Evolutionary conservation across 2,329 filamentous ascomycete genomes (phyloP).

Genomic region (Fusarium lateritium): DNA sequence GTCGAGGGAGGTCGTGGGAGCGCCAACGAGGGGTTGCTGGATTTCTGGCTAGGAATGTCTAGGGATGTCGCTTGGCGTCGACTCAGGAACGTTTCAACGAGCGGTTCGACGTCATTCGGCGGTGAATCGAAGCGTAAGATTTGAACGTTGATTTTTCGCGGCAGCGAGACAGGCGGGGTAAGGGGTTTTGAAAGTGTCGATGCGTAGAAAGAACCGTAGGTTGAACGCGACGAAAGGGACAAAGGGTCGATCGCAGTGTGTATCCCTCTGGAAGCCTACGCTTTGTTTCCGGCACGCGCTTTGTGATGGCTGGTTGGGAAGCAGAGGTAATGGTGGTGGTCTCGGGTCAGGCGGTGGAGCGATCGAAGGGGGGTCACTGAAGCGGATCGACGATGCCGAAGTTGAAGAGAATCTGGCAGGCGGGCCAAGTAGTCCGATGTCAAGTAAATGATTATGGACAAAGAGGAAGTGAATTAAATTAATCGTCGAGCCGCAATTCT

Average conservation of each 20-base stretch:
- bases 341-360: constrained; percentile 48
- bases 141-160: constrained; percentile 23
- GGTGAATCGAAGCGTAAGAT: constrained; percentile 44
- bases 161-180: constrained; percentile 37
- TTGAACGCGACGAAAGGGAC: constrained; percentile 9
- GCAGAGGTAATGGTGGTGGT: constrained; percentile 32
- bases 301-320: constrained; percentile 36
- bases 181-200: constrained; percentile 26
- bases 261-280: constrained; percentile 28
- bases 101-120: constrained; percentile 47
- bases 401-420: constrained; percentile 36
- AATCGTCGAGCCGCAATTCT: constrained; percentile 30
- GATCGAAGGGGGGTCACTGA: constrained; percentile 45
- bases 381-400: constrained; percentile 43
- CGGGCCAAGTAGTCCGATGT: constrained; percentile 37
- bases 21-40: constrained; percentile 17
- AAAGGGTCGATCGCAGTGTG: constrained; percentile 14
- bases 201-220: constrained; percentile 20
- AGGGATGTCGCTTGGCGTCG: constrained; percentile 41
- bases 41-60: constrained; percentile 27
- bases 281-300: constrained; percentile 16
- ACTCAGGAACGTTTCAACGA: constrained; percentile 44
- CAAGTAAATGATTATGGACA: not conserved
- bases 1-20: constrained; percentile 37
- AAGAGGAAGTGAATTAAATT: constrained; percentile 13